Conservation (phyloP, 2,329 filamentous ascomycete genomes). For the Colletotrichum lentis region DNA sequence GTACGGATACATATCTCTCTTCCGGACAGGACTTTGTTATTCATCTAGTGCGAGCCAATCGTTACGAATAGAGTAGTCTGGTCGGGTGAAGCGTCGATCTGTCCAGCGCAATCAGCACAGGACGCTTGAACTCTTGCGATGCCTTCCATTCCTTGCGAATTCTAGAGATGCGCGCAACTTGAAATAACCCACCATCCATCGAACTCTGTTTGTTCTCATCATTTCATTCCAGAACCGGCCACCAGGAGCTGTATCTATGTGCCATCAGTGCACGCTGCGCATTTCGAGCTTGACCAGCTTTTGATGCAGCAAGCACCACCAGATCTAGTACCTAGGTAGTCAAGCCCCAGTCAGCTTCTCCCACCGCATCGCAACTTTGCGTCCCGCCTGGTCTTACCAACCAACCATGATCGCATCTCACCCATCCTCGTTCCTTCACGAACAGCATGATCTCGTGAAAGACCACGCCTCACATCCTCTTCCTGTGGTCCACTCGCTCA, state of each 20-base stretch:
- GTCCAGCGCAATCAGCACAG: background rate
- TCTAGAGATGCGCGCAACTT: background rate
- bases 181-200: background rate
- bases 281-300: background rate
- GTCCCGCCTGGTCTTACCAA: background rate
- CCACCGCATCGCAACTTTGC: constrained; percentile 3
- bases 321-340: constrained; percentile 3
- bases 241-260: constrained; percentile 25
- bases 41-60: constrained; percentile 16
- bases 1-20: too few species aligned
- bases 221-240: constrained; percentile 19
- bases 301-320: constrained; percentile 16
- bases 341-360: constrained; percentile 14
- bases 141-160: background rate
- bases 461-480: constrained; percentile 6
- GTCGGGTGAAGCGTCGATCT: background rate
- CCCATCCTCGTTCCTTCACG: background rate
- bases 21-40: constrained; percentile 21
- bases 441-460: background rate
- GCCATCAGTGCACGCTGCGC: background rate
- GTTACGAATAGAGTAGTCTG: constrained; percentile 32
- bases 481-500: background rate
- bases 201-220: constrained; percentile 11
- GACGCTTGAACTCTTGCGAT: background rate
- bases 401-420: constrained; percentile 9